Evolutionary conservation across 345 rosid species (phyloP).

Genomic region (Acer campestre): DNA sequence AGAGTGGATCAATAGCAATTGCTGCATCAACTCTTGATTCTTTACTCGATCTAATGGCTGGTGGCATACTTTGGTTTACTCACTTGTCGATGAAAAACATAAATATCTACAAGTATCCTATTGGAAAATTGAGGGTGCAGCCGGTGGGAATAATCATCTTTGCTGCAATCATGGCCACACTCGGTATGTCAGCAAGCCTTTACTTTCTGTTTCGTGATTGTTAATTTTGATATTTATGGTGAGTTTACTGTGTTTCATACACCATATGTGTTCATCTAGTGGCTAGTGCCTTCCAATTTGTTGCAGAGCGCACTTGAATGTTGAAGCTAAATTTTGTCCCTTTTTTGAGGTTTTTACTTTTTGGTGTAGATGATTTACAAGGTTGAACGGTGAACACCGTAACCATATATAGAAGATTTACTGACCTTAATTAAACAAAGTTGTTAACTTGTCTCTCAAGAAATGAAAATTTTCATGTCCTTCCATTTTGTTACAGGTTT

Average conservation of each 20-base stretch:
- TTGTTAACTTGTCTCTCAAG: not conserved
- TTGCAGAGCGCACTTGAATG: not conserved
- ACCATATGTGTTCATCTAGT: not conserved
- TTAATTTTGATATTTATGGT: not conserved
- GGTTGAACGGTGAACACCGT: not conserved
- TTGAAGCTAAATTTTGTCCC: too few species aligned
- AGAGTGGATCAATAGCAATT: slow-evolving; percentile 91
- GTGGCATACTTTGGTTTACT: slow-evolving; percentile 94
- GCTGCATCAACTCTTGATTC: slow-evolving; percentile 98
- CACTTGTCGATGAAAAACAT: slow-evolving; percentile 83
- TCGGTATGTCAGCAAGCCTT: slow-evolving; percentile 47
- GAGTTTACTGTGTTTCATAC: not conserved
- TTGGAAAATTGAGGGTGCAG: slow-evolving; percentile 93
- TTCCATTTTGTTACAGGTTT: slow-evolving; percentile 54
- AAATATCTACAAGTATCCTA: slow-evolving; percentile 89
- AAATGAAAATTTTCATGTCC: not conserved
- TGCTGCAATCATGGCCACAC: slow-evolving; percentile 96
- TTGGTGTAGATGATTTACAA: not conserved
- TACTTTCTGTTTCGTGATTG: not conserved
- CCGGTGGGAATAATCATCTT: slow-evolving; percentile 92
- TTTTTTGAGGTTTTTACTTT: too few species aligned
- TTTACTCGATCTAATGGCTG: slow-evolving; percentile 93
- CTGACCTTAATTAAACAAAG: not conserved
- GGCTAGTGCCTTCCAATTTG: not conserved
- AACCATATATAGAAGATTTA: not conserved